These are phyloP conservation scores for Xylaria telfairii DNA, from an alignment of 495 filamentous ascomycete genomes.

Conservation along the genomic window DNA sequence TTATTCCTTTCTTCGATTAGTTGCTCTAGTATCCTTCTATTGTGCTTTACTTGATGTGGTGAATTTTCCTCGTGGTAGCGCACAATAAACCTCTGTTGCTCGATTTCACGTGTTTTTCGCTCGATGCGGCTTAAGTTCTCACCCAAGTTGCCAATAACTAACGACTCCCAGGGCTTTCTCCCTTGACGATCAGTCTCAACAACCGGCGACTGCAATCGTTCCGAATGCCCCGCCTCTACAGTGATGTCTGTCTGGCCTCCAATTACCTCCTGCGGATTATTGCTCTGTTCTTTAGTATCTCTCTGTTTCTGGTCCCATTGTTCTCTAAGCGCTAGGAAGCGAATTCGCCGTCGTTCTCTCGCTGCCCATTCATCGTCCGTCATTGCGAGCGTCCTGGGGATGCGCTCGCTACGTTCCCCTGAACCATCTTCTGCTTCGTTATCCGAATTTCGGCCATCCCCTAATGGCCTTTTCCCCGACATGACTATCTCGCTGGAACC, in stretches of 20 bases:
- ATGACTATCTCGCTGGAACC: not conserved
- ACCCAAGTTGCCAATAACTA: conserved; percentile 38
- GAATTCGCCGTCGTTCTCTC: conserved; percentile 31
- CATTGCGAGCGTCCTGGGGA: conserved; percentile 30
- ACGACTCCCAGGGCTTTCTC: conserved; percentile 38
- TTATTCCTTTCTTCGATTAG: conserved; percentile 39
- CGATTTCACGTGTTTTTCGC: conserved; percentile 46
- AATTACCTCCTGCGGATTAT: not conserved
- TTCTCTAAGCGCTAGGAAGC: conserved; percentile 16
- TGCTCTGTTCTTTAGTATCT: not conserved
- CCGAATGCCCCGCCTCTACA: conserved; percentile 1
- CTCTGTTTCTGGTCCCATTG: conserved; percentile 2
- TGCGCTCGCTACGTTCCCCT: conserved; percentile 5
- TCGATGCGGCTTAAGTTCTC: conserved; percentile 50
- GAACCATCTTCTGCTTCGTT: not conserved
- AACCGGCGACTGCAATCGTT: not conserved
- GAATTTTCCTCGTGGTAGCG: conserved; percentile 41
- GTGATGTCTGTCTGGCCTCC: conserved; percentile 1
- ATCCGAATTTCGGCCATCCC: not conserved
- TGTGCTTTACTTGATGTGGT: conserved; percentile 32
- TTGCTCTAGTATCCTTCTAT: conserved; percentile 37
- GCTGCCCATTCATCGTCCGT: conserved; percentile 32
- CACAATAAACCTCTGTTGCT: conserved; percentile 42
- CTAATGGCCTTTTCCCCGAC: not conserved
- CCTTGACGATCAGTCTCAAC: conserved; percentile 3